Base-by-base conservation (phyloP, 139 green algal genomes). In the Picochlorum costavermella region DNA sequence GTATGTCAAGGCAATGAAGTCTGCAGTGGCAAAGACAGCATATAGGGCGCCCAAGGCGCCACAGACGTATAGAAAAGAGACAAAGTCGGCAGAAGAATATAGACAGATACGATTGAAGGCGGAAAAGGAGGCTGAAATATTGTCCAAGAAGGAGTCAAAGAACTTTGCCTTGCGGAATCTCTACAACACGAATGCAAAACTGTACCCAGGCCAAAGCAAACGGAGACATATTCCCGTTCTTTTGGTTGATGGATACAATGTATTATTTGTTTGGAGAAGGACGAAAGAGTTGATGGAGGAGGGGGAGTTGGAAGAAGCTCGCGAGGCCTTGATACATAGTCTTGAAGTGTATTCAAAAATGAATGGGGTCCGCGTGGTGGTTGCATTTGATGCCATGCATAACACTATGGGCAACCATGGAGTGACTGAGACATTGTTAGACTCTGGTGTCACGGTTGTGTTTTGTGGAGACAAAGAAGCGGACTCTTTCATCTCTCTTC, bases 211-310 rank as follows among this genome's bases (percentile, higher is more conserved):
- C 5, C 46, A 53, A 53, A 53, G n/a, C 17, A 53, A 53, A 11
- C 33, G 33, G 11, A 40, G 33, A 8, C 46, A 53, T 25, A 28
- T 20, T 10, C 68, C 72, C 14, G 60, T 78, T 10, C 56, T 79
- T 25, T 68, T 83, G 29, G 69, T 83, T n/a, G 76, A 83, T 33
- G 76, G 73, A 3, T 81, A 83, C 67, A 83, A 83, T 23, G n/a
- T 82, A 11, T 28, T 82, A n/a, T 13, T 64, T 63, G 31, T 23
- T 56, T 56, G 60, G 60, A 44, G 17, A 44, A 13, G 36, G 10
- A 66, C 60, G 23, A 56, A 51, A 25, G 33, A 25, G 3, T 12
- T 57, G 11, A 66, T 66, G 36, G 26, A 59, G 26, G n/a, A 17
- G 17, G 33, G 26, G 20, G 53, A 43, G 13, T 14, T 75, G 40